phyloP scores from a whole-genome alignment of 2,329 filamentous ascomycete species.

The Colletotrichum kahawae region DNA sequence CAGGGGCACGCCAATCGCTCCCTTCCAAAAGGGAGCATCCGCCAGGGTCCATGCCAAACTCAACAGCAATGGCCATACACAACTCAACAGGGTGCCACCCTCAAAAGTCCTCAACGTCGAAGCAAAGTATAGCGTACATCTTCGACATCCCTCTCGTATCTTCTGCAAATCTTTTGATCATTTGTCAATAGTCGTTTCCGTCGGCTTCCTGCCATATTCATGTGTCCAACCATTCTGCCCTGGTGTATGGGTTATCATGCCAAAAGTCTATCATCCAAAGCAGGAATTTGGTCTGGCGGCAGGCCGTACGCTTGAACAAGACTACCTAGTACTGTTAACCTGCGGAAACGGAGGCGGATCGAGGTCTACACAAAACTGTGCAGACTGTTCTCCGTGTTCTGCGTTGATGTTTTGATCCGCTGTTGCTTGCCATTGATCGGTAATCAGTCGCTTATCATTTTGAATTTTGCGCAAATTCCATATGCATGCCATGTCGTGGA shows the following conservation, averaged over 20 bases:
- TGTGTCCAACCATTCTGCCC: background rate
- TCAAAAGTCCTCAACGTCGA: background rate
- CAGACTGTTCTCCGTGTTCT: background rate
- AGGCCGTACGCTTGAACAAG: background rate
- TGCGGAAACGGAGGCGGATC: background rate
- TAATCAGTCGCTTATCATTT: background rate
- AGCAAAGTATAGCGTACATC: background rate
- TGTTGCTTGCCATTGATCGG: background rate
- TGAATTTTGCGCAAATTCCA: background rate
- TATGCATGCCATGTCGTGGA: background rate
- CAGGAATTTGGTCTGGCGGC: background rate
- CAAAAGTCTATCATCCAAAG: background rate
- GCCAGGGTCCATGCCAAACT: background rate
- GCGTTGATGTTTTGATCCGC: background rate
- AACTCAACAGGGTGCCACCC: background rate
- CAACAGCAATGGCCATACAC: background rate
- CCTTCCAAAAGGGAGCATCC: background rate
- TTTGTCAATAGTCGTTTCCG: background rate
- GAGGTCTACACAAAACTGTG: background rate
- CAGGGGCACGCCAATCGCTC: background rate
- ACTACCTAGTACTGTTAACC: background rate
- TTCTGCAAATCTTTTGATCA: background rate
- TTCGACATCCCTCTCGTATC: background rate
- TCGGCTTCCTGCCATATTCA: background rate
- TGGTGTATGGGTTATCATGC: background rate